These are phyloP conservation scores for Thermothelomyces thermophilus DNA, from an alignment of 2,329 filamentous ascomycete species.

Conservation along the genomic window DNA sequence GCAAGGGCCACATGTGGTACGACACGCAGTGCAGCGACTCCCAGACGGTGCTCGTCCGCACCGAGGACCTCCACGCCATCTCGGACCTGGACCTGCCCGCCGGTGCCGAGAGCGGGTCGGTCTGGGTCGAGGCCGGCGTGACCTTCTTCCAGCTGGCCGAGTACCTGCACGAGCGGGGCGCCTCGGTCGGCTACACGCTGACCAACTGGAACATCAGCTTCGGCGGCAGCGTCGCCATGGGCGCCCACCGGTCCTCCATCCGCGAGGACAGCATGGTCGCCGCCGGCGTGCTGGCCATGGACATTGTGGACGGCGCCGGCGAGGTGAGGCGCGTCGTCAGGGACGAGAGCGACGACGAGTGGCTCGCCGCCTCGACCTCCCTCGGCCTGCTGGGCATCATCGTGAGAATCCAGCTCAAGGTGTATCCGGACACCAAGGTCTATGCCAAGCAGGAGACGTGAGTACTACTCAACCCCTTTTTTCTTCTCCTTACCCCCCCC, in stretches of 20 bases:
- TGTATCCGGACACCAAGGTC: constrained; percentile 46
- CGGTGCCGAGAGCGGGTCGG: constrained; percentile 35
- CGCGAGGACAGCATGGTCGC: constrained; percentile 45
- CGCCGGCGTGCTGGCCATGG: constrained; percentile 41
- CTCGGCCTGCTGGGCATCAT: constrained; percentile 44
- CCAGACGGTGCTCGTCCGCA: constrained; percentile 43
- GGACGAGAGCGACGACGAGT: constrained; percentile 37
- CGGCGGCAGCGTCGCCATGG: constrained; percentile 46
- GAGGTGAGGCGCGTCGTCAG: constrained; percentile 36
- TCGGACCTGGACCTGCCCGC: constrained; percentile 36
- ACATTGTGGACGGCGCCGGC: constrained; percentile 44
- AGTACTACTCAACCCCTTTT: constrained; percentile 20
- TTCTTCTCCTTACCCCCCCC: too few relatives aligned
- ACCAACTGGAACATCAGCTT: constrained; percentile 50
- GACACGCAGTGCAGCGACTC: constrained; percentile 48
- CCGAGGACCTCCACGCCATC: constrained; percentile 57
- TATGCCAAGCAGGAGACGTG: constrained; percentile 44
- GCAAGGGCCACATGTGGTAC: constrained; percentile 48
- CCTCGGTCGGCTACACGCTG: constrained; percentile 43
- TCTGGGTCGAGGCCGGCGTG: constrained; percentile 45
- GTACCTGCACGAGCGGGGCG: constrained; percentile 40
- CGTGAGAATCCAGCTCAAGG: constrained; percentile 41
- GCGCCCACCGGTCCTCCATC: constrained; percentile 43
- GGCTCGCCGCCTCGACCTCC: constrained; percentile 46
- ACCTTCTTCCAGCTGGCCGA: constrained; percentile 46